phyloP scores from a whole-genome alignment of 345 rosid genomes.

The Bruguiera parviflora region DNA sequence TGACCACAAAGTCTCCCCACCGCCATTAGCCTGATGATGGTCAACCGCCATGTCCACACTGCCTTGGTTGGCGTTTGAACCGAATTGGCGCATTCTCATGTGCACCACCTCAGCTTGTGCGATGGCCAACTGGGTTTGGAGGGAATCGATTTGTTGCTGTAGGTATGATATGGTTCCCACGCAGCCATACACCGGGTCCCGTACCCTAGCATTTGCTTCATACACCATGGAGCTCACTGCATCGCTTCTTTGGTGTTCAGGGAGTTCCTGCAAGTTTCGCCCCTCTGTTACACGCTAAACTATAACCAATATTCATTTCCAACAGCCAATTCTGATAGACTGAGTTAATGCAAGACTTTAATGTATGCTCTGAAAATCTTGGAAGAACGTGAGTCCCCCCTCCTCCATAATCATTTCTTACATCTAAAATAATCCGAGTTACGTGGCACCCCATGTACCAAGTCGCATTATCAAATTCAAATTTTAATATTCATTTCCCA shows the following conservation, averaged over 20 bases:
- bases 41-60: constrained; percentile 28
- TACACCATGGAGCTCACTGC: constrained; percentile 97
- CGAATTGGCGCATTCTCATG: constrained; percentile 34
- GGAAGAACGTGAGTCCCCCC: too few species aligned
- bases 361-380: too few species aligned
- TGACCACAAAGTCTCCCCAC: constrained; percentile 43
- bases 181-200: constrained; percentile 89
- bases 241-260: constrained; percentile 65
- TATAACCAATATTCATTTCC: background rate
- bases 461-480: too few species aligned
- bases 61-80: constrained; percentile 14
- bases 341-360: too few species aligned
- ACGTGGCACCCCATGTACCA: too few species aligned
- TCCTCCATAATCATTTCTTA: too few species aligned
- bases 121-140: constrained; percentile 71
- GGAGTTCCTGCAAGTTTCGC: constrained; percentile 42
- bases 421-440: too few species aligned
- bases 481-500: too few species aligned
- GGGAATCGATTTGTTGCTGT: constrained; percentile 69
- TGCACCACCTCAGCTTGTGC: constrained; percentile 82
- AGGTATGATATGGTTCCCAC: constrained; percentile 79
- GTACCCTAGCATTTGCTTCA: constrained; percentile 83
- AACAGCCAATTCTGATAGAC: too few species aligned
- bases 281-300: background rate
- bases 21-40: constrained; percentile 18